Percentiles rank a stretch among this genome's conserved stretches.
These are phyloP conservation scores for Hylodesmum podocarpum DNA, from an alignment of 306 rosid genomes.

Conservation along the genomic window DNA sequence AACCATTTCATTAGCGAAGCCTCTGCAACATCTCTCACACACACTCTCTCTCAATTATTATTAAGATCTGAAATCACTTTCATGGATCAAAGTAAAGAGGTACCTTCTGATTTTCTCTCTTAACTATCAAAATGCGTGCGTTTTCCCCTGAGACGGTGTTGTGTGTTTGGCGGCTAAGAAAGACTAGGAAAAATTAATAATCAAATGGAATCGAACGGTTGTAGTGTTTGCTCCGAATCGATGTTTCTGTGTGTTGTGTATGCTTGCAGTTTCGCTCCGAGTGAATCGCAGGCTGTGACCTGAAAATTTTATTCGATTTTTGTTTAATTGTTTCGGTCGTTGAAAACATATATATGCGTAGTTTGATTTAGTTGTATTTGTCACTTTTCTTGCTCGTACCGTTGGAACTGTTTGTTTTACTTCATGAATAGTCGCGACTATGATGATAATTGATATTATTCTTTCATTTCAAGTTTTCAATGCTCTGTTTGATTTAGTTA, in stretches of 20 bases:
- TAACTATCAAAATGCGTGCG: neutral
- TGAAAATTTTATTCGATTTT: neutral
- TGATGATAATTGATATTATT: neutral
- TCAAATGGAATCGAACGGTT: neutral
- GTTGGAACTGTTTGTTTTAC: neutral
- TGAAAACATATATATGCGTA: neutral
- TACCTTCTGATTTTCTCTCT: conserved; percentile 25
- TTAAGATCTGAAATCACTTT: conserved; percentile 31
- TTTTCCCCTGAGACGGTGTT: neutral
- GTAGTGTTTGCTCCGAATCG: neutral
- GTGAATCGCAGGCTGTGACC: neutral
- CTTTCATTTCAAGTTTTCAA: neutral
- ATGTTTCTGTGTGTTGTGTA: neutral
- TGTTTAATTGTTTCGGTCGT: neutral
- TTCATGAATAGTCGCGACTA: neutral
- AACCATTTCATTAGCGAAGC: too few species aligned
- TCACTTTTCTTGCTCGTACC: neutral
- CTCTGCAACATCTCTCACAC: neutral
- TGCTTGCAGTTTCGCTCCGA: neutral
- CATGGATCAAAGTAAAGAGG: conserved; percentile 97
- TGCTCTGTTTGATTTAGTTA: neutral
- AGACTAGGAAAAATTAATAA: neutral
- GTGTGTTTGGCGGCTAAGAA: conserved; percentile 24
- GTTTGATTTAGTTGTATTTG: neutral
- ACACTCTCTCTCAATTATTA: neutral